A percentile compares a stretch with the other conserved stretches of the same genome.
Conservation (phyloP, 2,329 filamentous ascomycete genomes). For the Penicillium sp. region DNA sequence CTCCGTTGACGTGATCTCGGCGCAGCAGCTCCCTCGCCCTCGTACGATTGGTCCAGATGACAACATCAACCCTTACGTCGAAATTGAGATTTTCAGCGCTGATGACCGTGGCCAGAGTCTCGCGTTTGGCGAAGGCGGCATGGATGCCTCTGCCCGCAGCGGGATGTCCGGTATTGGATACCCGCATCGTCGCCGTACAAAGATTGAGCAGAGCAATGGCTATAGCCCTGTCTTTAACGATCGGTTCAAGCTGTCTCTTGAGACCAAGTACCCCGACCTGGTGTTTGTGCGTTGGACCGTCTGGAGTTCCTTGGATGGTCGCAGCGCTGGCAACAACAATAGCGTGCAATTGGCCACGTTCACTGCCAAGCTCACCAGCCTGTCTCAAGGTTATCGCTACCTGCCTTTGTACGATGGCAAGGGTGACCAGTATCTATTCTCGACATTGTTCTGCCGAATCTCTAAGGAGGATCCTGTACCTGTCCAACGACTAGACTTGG, state of each 20-base stretch:
- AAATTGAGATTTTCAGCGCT: slow-evolving; percentile 91
- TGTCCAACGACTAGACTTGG: slow-evolving; percentile 39
- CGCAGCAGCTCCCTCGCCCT: slow-evolving; percentile 88
- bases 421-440: slow-evolving; percentile 92
- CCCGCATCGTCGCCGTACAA: slow-evolving; percentile 76
- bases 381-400: slow-evolving; percentile 91
- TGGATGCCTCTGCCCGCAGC: slow-evolving; percentile 63
- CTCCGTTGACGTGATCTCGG: slow-evolving; percentile 84
- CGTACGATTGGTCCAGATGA: slow-evolving; percentile 69
- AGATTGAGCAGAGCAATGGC: slow-evolving; percentile 80
- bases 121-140: slow-evolving; percentile 65
- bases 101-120: slow-evolving; percentile 84
- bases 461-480: slow-evolving; percentile 59
- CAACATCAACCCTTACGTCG: slow-evolving; percentile 86
- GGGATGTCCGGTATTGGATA: slow-evolving; percentile 67
- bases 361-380: slow-evolving; percentile 84
- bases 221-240: slow-evolving; percentile 90
- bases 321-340: slow-evolving; percentile 64
- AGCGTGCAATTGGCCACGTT: slow-evolving; percentile 75
- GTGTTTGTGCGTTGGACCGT: slow-evolving; percentile 94
- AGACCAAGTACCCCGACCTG: slow-evolving; percentile 91
- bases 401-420: slow-evolving; percentile 84
- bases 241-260: slow-evolving; percentile 74
- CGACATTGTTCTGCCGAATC: slow-evolving; percentile 89
- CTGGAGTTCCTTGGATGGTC: slow-evolving; percentile 78